Base-by-base conservation (phyloP, 2,329 filamentous ascomycete genomes). In the Macrophomina phaseolina region DNA sequence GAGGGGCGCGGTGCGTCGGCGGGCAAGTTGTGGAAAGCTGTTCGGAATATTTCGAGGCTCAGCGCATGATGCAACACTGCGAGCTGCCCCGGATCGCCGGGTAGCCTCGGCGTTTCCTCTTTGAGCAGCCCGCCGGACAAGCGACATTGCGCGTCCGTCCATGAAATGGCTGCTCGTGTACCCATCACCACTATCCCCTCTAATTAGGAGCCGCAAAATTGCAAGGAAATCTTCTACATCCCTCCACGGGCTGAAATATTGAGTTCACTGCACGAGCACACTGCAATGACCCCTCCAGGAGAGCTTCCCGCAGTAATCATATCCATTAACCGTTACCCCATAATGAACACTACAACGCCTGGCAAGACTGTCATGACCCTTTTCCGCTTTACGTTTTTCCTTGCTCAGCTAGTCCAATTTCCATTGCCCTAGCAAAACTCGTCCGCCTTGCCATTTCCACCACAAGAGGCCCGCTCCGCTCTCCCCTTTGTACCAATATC, bases 31-130 rank as follows among this genome's bases (percentile, higher is more conserved):
- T 53, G 48, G 51, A 55, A 53, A 52, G 62, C 36, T 56, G 52
- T 58, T 58, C 40, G 51, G 51, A 56, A 56, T 56, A 40, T 55
- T 65, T 46, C 28, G 63, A 64, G 51, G 23, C n/a, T 36, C 38
- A 36, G 18, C 38, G 40, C 63, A 65, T 62, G 58, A 62, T 62
- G 58, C 58, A 62, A 62, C 58, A 23, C 23, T 23, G 23, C 23
- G 23, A 23, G 23, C 23, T 8, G 56, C 30, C 40, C 40, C 30
- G 45, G 40, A 60, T 62, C 58, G 58, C 58, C 58, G 58, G 58
- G 58, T 62, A 48, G 58, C 32, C 45, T 49, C 58, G 45, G 45
- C 58, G 58, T 62, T 28, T 30, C 55, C 42, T 3, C 8, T 18
- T 40, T 18, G 38, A 46, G 56, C 40, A 5, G 4, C 56, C 56